Conservation (phyloP, 129 eudicot species). For the Apium graveolens region DNA sequence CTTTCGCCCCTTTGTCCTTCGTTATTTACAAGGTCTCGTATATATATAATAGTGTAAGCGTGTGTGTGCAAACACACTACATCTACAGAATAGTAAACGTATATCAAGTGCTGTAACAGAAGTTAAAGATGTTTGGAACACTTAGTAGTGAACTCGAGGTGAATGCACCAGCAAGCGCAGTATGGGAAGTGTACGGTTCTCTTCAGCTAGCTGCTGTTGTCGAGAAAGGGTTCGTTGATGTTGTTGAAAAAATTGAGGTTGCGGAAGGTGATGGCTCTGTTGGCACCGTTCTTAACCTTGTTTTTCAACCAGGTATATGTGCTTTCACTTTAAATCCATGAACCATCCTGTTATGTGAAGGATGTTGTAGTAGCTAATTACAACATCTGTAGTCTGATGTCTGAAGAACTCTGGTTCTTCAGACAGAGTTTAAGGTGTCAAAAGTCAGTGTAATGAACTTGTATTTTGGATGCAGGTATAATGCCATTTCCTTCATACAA, state of each 20-base stretch:
- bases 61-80: background rate
- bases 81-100: background rate
- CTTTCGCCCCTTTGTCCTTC: background rate
- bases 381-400: too few species aligned
- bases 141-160: constrained; percentile 24
- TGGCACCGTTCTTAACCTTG: constrained; percentile 24
- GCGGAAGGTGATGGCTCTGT: constrained; percentile 24
- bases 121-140: constrained; percentile 24
- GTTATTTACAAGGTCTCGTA: background rate
- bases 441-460: too few species aligned
- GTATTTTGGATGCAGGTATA: background rate
- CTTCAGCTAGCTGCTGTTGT: constrained; percentile 13
- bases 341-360: too few species aligned
- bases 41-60: background rate
- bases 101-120: background rate
- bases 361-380: too few species aligned
- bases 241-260: constrained; percentile 22
- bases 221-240: background rate
- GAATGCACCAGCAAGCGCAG: constrained; percentile 23
- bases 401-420: too few species aligned
- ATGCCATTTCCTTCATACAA: constrained; percentile 19
- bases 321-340: background rate
- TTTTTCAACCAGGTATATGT: constrained; percentile 23
- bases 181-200: constrained; percentile 26
- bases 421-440: too few species aligned